Evolutionary conservation across 2,329 filamentous ascomycete genomes (phyloP), one percentile per base, ranked within the genome.

Genomic region (Botrytis byssoidea): DNA sequence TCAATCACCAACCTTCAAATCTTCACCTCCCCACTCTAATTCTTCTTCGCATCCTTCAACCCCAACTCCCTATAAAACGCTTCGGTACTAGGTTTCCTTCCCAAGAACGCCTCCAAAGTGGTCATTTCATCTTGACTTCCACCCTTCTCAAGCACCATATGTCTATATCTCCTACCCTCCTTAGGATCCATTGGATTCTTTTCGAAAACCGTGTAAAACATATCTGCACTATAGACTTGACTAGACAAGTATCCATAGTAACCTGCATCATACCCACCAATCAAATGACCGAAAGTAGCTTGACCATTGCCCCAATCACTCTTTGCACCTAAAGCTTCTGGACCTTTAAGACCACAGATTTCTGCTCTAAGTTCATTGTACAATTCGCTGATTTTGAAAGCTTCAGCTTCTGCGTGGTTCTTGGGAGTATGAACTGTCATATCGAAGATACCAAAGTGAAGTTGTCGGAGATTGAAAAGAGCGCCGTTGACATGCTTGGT

Each of bases 401-500:
- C 83, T 83, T 93, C 86, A 25, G 92, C 84, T n/a, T 89, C 91
- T 18, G 88, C 88, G 76, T 93, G 92, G n/a, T 86, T 88, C 76
- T 86, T 85, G 12, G 92, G 90, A 42, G 90, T 88, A 83, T 96
- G 93, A 4, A 95, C 87, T 0, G 89, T 89, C 93, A 96, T 95
- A 81, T 96, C 93, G 78, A 93, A 95, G 74, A 93, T 91, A 57
- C 92, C 93, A 79, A 94, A 94, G 82, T 94, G 90, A 60, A 96
- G 85, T 82, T 95, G 93, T 59, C 91, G 87, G 42, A 95, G 86
- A 80, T 94, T 95, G 83, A 92, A 92, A 8, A 94, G 87, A 0
- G 92, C 92, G 74, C 90, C 92, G 81, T 95, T 95, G 80, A 95
- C 91, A 78, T 94, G 91, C 83, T 94, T 93, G 22, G 92, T 94